Base-by-base conservation (phyloP, 2,329 filamentous ascomycete genomes). In the Aspergillus sp. region DNA sequence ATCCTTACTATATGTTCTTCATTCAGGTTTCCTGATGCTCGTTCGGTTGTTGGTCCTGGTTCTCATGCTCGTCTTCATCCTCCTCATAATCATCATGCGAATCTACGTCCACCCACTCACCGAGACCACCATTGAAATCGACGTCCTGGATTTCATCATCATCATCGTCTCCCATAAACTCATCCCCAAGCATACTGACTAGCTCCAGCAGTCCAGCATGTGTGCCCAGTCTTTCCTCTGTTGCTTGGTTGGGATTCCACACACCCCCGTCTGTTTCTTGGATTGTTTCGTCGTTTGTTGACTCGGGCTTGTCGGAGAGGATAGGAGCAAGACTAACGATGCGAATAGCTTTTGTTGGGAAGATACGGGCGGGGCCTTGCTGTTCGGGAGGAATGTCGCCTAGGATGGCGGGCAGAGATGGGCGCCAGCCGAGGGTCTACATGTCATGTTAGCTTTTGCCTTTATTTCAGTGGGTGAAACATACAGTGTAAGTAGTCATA, bases 401-500 rank as follows among this genome's bases (percentile, higher is more conserved):
- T 7, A 54, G 52, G n/a, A 51, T 1, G 12, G 58, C 42, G 2
- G 52, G 37, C 7, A 49, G 41, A 0, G 49, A 39, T 44, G 60
- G 52, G 11, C 60, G 54, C 54, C 57, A 62, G 34, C 58, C 61
- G 10, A 64, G 54, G 10, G 58, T 63, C 61, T 64, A 33, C 7
- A n/a, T 19, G 9, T 11, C 3, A n/a, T 27, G 28, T 61, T 48
- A 61, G 49, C 29, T 26, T 28, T 37, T 7, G 36, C 29, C 27
- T 34, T 33, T n/a, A 7, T 32, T 13, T n/a, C 7, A 7, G 13
- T 10, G 28, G 8, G 5, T 12, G 39, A 7, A 32, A 57, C 58
- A 42, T 52, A 64, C 64, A 5, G 67, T 69, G 46, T 67, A 74
- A 3, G 70, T 74, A 27, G 61, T 64, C 66, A 74, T 71, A 40